These are phyloP conservation scores for Selaginella moellendorffii DNA, from an alignment of 75 land plant species.

Conservation along the genomic window DNA sequence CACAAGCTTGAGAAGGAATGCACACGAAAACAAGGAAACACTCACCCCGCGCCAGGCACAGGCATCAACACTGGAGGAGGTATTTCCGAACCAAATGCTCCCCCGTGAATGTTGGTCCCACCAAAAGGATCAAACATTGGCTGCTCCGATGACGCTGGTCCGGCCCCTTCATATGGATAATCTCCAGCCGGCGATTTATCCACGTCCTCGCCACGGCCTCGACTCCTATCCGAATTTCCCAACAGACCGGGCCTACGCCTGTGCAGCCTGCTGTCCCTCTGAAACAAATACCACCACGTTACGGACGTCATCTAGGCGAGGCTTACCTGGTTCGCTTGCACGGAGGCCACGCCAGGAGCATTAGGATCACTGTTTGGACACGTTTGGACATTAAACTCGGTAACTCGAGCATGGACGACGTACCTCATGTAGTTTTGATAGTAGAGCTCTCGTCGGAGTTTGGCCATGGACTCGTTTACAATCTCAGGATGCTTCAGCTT, in stretches of 20 bases:
- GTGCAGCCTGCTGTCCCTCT: background rate
- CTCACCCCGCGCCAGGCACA: slow-evolving; percentile 99
- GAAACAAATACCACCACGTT: background rate
- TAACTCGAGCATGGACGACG: too few relatives aligned
- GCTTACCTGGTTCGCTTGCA: slow-evolving; percentile 27
- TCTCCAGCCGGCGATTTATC: slow-evolving; percentile 42
- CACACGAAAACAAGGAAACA: background rate
- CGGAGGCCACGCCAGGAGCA: slow-evolving; percentile 88
- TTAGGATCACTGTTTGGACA: slow-evolving; percentile 86
- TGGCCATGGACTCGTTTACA: slow-evolving; percentile 62
- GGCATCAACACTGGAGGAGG: slow-evolving; percentile 97
- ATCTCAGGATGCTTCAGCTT: slow-evolving; percentile 86
- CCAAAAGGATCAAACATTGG: slow-evolving; percentile 60
- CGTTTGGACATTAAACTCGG: too few relatives aligned
- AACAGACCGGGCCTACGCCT: background rate
- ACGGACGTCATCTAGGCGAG: too few relatives aligned
- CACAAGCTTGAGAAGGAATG: background rate
- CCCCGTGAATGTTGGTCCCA: slow-evolving; percentile 48
- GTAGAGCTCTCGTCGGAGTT: slow-evolving; percentile 83
- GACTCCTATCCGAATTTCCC: slow-evolving; percentile 24
- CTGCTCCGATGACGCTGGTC: slow-evolving; percentile 31
- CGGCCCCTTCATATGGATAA: slow-evolving; percentile 21
- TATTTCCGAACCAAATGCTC: slow-evolving; percentile 63
- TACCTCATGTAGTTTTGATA: slow-evolving; percentile 98
- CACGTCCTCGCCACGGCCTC: slow-evolving; percentile 27